Base-by-base conservation (phyloP, 176 grass and related monocot genomes). In the Hsuehochloa calcarea region DNA sequence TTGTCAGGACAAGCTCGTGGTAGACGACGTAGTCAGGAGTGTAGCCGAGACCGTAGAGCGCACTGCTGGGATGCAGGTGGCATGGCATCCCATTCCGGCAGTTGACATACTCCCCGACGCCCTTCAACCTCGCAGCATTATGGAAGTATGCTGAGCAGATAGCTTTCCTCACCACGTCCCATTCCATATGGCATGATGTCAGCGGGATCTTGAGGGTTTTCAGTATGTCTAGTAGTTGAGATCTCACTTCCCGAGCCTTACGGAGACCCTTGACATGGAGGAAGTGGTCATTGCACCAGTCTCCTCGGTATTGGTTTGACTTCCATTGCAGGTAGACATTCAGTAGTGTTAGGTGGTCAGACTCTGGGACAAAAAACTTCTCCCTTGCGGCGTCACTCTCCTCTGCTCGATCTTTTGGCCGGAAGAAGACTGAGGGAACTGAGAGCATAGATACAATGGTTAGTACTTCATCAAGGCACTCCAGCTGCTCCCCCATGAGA, bases 361-460 rank as follows among this genome's bases (percentile, higher is more conserved):
- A 99, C 65, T 99, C 96, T 78, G 96, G 96, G 51, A 99, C 96
- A 45, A 99, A 99, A 76, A 99, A 99, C 67, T 99, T 99, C 49
- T 99, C 96, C 85, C 96, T 92, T 46, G 96, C 96, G 11, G 96
- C 93, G 65, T 99, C 96, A 29, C 96, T 99, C 74, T 99, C 96
- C 78, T 95, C 93, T 31, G 74, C 96, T 87, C 96, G 81, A 75
- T 98, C 96, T 85, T 98, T 98, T 22, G 96, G 96, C 38, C 96
- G 78, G 78, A 98, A 98, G 86, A 98, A 98, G 68, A 98, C 95
- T n/a, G 95, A 98, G 12, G 95, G 95, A 44, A 95, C 95, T 10
- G 95, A 98, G 44, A 98, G 93, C 96, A 94, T 98, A n/a, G 96
- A 98, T n/a, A 98, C 96, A 47, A 98, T 94, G 65, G 91, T 98